phyloP scores from a whole-genome alignment of 345 rosid genomes.

The Citrus sp. region DNA sequence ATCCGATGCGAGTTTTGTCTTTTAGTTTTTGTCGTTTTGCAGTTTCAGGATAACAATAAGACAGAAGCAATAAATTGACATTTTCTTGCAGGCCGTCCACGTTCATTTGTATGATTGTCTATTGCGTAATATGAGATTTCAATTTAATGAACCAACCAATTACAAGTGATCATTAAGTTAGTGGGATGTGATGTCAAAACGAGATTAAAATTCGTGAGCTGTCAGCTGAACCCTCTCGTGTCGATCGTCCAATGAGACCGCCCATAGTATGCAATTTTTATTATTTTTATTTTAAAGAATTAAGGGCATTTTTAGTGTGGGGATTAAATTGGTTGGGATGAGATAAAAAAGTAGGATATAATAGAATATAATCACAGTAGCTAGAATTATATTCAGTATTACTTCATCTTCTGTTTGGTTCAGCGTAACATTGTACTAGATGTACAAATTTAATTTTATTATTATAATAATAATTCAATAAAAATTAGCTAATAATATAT shows the following conservation, averaged over 20 bases:
- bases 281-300: no score
- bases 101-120: conserved; percentile 1
- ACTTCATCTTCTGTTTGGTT: no score
- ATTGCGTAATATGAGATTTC: not conserved
- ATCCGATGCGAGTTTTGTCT: not conserved
- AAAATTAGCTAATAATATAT: no score
- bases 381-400: no score
- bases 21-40: conserved; percentile 3
- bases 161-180: not conserved
- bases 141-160: not conserved
- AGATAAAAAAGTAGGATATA: no score
- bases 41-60: not conserved
- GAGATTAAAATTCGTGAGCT: not conserved
- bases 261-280: no score
- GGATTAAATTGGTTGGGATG: no score
- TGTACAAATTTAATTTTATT: no score
- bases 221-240: not conserved
- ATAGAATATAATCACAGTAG: no score
- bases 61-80: not conserved
- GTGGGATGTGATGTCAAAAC: not conserved
- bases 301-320: no score
- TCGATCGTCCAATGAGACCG: not conserved
- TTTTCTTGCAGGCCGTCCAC: not conserved
- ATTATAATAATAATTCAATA: no score
- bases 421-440: no score